Percentiles rank a stretch among this genome's conserved stretches.
Evolutionary conservation across 2,329 filamentous ascomycete species (phyloP).

Genomic region (Aureobasidium sp.): DNA sequence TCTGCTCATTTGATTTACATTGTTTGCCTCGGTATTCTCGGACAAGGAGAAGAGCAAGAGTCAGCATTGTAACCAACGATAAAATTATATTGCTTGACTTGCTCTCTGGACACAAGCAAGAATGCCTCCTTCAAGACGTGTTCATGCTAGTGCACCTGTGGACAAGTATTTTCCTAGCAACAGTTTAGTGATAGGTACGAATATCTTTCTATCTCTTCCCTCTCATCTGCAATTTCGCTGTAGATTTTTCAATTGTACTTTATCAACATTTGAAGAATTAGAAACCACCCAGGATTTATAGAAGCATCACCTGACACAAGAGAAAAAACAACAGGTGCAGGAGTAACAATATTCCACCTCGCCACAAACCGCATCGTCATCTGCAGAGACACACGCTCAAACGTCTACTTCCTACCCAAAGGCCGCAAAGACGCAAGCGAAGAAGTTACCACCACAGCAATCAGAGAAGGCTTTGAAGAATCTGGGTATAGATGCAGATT

Average conservation of each 20-base stretch:
- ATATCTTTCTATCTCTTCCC: not conserved
- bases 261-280: not conserved
- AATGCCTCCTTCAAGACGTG: not conserved
- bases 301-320: not conserved
- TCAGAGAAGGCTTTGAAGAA: slow-evolving; percentile 44
- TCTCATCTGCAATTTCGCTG: not conserved
- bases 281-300: not conserved
- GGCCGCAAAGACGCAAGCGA: slow-evolving; percentile 40
- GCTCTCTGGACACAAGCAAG: not conserved
- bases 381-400: slow-evolving; percentile 34
- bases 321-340: slow-evolving; percentile 24
- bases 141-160: not conserved
- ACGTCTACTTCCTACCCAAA: slow-evolving; percentile 42
- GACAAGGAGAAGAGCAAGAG: not conserved
- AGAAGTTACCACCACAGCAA: slow-evolving; percentile 32
- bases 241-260: not conserved
- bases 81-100: not conserved
- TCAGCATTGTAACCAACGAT: no score
- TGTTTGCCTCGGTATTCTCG: not conserved
- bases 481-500: slow-evolving; percentile 42
- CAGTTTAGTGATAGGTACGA: slow-evolving; percentile 3
- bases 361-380: slow-evolving; percentile 37
- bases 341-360: slow-evolving; percentile 44
- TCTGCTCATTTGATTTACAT: not conserved
- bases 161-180: slow-evolving; percentile 2